These are phyloP conservation scores for Pelargonium australe DNA, from an alignment of 441 rosid genomes.

Conservation along the genomic window DNA sequence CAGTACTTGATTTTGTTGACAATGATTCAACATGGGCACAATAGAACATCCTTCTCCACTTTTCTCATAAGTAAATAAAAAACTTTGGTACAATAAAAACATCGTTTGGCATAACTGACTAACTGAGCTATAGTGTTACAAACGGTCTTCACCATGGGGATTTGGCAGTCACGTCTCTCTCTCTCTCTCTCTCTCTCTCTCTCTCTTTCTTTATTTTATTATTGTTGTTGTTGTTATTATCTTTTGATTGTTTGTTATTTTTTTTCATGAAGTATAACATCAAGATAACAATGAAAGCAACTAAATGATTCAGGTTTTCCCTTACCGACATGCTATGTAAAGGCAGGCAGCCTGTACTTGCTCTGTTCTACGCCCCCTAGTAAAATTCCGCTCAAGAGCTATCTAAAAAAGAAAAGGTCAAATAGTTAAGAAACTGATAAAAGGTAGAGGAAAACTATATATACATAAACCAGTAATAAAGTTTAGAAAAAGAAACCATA, in stretches of 20 bases:
- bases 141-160: too few relatives aligned
- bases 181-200: too few relatives aligned
- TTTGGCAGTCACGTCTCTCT: too few relatives aligned
- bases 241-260: background rate
- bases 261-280: background rate
- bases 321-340: slow-evolving; percentile 89
- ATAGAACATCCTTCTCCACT: slow-evolving; percentile 5
- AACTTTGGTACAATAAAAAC: too few relatives aligned
- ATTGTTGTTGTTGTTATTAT: too few relatives aligned
- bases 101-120: too few relatives aligned
- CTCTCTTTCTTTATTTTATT: too few relatives aligned
- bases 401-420: slow-evolving; percentile 29
- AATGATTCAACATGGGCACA: background rate
- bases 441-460: slow-evolving; percentile 9
- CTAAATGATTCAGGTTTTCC: slow-evolving; percentile 16
- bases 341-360: slow-evolving; percentile 83
- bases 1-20: background rate
- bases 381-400: slow-evolving; percentile 70
- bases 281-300: background rate
- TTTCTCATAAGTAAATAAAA: background rate
- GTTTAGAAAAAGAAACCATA: slow-evolving; percentile 33
- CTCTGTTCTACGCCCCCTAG: slow-evolving; percentile 79
- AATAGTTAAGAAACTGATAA: slow-evolving; percentile 20
- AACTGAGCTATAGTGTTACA: too few relatives aligned
- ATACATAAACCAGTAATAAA: slow-evolving; percentile 9